These are phyloP conservation scores for Diplodia seriata DNA, from an alignment of 2,329 filamentous ascomycete genomes.

Conservation along the genomic window DNA sequence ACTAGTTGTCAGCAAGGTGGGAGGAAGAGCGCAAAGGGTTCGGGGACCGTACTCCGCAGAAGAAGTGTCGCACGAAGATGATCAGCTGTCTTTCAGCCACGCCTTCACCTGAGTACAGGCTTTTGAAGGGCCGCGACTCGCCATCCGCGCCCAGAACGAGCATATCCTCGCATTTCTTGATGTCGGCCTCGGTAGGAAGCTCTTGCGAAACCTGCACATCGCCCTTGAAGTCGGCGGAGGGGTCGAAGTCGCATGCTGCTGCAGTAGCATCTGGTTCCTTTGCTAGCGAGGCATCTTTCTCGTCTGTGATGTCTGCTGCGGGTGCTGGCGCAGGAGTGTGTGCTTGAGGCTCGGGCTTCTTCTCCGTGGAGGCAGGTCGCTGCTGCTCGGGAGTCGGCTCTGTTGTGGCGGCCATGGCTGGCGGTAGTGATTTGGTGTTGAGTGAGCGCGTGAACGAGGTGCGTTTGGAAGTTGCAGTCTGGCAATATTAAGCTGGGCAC, in stretches of 20 bases:
- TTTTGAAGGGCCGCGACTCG: conserved; percentile 46
- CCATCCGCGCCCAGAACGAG: conserved; percentile 47
- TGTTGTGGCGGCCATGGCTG: conserved; percentile 11
- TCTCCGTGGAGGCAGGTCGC: not conserved
- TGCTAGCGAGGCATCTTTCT: not conserved
- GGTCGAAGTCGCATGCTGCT: conserved; percentile 35
- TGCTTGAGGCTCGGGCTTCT: conserved; percentile 8
- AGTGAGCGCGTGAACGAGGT: not conserved
- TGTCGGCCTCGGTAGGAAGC: conserved; percentile 43
- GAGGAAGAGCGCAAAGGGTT: not conserved
- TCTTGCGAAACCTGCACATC: conserved; percentile 48
- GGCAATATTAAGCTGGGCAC: not conserved
- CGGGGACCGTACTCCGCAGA: conserved; percentile 70
- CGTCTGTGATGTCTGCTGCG: not conserved
- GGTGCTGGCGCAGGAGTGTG: not conserved
- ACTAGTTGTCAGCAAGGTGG: not conserved
- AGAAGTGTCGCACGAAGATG: conserved; percentile 81
- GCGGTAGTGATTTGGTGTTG: not conserved
- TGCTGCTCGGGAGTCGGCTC: conserved; percentile 2
- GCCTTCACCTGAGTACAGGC: conserved; percentile 45
- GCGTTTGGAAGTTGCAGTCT: not conserved
- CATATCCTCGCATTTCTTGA: conserved; percentile 43
- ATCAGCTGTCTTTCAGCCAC: conserved; percentile 63
- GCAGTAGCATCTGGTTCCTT: not conserved
- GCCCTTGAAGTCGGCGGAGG: conserved; percentile 44